Base-by-base conservation (phyloP, 345 rosid genomes). In the Euphorbia pulcherrima region DNA sequence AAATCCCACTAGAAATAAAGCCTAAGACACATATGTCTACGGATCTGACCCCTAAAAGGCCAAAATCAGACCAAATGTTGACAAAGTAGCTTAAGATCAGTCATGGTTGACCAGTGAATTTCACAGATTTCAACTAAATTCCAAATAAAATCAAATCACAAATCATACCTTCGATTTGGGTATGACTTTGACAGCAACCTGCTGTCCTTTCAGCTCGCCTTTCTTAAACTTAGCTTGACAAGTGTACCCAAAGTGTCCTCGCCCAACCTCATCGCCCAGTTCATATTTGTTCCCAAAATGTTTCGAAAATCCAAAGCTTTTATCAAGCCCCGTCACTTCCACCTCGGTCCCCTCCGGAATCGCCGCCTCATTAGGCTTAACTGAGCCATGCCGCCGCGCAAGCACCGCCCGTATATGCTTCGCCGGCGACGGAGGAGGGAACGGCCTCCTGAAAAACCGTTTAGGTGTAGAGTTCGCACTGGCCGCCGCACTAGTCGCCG, bases 361-460 rank as follows among this genome's bases (percentile, higher is more conserved):
- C 54, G 74, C 78, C 60, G 75, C 37, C 74, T 71, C 82, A 65
- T 83, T 74, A 6, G 76, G 76, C 63, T 73, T 73, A 18, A 73
- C 72, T 0, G 72, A 73, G 13, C 76, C 74, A 67, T 80, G 83
- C 77, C 89, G 85, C 77, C 90, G 79, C 56, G 90, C 85, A 29
- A 92, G 80, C 64, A 84, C 90, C 0, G 94, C 90, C 10, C 85
- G 78, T n/a, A 95, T 88, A 77, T 95, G 99, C 83, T 88, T 95
- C 17, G 98, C 97, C n/a, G 99, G 98, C 0, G 99, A 95, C 1
- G 92, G 97, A 24, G 99, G 99, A 16, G 92, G 93, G 68, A 93
- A 89, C 12, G 96, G 92, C 54, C 89, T 69, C 68, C 74, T 87
- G 69, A 94, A 94, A 70, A 94, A 82, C 74, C 97, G 69, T 47